Evolutionary conservation across 164 flowering plant species (phyloP), one percentile per base, ranked within the genome.

Genomic region (Vitis labrusca): DNA sequence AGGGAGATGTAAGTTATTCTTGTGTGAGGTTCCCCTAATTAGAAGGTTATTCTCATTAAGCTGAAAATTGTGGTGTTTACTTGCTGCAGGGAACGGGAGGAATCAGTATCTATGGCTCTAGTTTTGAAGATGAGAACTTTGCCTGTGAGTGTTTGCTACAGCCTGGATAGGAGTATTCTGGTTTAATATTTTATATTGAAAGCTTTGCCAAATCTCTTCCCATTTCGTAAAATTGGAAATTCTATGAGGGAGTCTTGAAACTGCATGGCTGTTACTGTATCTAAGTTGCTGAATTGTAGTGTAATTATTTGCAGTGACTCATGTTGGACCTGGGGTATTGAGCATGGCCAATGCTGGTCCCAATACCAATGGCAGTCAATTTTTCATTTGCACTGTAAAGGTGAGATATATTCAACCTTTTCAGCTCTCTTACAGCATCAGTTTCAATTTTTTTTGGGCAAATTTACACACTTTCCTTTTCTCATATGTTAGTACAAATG

Each of bases 281-380:
- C 62, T 64, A 49, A 64, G 61, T 52, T 65, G 50, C 16, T 37
- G 32, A 17, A 12, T 44, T 59, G 55, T 27, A 13, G 4, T 58
- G 50, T 65, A 29, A 55, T 52, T 57, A 14, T 76, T 76, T 79
- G 78, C 93, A 87, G 93, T 91, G 80, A 85, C 55, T 50, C 97
- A 91, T 69, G 72, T 73, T 55, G 93, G 93, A 61, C 90, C 93
- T 74, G 97, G 97, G 69, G 86, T 88, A 5, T 64, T 91, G 74
- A 91, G 97, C 85, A 91, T 89, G 97, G 97, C 97, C 12, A 91
- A 91, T 80, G 89, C 92, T 2, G 97, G 93, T 63, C 93, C 97
- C 32, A 61, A 84, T 73, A 91, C 93, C 65, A 91, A 89, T 69
- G 91, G 97, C 16, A 91, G 97, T 76, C 97, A 91, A 63, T 91